Conservation (phyloP, 1,139 yeast genomes). For the Debaryomycetaceae sp. region DNA sequence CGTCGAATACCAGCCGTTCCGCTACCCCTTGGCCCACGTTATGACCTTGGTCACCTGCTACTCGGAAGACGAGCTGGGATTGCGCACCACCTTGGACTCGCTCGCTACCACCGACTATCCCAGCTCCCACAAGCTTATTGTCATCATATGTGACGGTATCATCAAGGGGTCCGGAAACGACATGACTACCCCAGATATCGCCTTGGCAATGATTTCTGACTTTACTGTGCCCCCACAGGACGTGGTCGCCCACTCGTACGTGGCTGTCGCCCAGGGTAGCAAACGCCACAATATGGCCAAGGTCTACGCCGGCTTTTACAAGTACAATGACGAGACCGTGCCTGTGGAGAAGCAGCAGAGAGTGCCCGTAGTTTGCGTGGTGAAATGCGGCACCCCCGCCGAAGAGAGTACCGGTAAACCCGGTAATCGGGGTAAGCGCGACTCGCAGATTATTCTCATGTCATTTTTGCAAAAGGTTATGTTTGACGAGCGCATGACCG, state of each 20-base stretch:
- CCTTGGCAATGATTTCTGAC: constrained; percentile 79
- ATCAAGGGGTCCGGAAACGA: constrained; percentile 92
- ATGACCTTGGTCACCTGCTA: constrained; percentile 85
- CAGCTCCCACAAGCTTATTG: constrained; percentile 78
- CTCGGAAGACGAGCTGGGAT: constrained; percentile 81
- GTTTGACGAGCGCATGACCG: constrained; percentile 96
- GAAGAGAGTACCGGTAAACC: constrained; percentile 79
- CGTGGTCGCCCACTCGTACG: constrained; percentile 74
- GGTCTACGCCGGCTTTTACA: constrained; percentile 83
- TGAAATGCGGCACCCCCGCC: constrained; percentile 87
- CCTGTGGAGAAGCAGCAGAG: constrained; percentile 79
- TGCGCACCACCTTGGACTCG: constrained; percentile 83
- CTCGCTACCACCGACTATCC: constrained; percentile 90
- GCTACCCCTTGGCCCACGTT: constrained; percentile 77
- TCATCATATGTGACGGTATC: constrained; percentile 86
- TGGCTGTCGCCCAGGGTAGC: constrained; percentile 87
- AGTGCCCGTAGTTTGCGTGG: constrained; percentile 73
- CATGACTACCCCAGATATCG: constrained; percentile 78
- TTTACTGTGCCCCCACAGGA: constrained; percentile 61
- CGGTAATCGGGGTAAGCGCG: constrained; percentile 97
- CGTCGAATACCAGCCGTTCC: constrained; percentile 75
- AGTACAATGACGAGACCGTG: constrained; percentile 63
- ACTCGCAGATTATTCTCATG: constrained; percentile 91
- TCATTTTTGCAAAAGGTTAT: constrained; percentile 82
- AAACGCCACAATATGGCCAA: constrained; percentile 98